Percentiles rank a stretch among this genome's conserved stretches.
These are phyloP conservation scores for Fusarium sp. DNA, from an alignment of 2,329 filamentous ascomycete genomes.

Conservation along the genomic window DNA sequence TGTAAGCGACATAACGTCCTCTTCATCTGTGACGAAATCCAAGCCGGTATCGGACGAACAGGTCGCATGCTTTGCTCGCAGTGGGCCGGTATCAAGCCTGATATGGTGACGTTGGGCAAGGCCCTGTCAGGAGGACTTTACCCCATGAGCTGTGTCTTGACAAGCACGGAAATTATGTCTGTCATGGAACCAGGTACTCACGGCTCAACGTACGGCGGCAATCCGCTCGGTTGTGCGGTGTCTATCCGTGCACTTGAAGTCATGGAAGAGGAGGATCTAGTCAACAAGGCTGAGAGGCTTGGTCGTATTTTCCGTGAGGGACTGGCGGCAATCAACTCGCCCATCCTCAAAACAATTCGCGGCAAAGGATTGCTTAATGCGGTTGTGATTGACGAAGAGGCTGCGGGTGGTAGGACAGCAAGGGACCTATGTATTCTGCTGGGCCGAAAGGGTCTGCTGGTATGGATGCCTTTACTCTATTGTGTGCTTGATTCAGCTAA, in stretches of 20 bases:
- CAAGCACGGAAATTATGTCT: slow-evolving; percentile 91
- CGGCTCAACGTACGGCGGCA: slow-evolving; percentile 96
- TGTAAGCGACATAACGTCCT: slow-evolving; percentile 97
- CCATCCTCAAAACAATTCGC: slow-evolving; percentile 83
- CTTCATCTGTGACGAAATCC: slow-evolving; percentile 97
- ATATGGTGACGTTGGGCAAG: slow-evolving; percentile 94
- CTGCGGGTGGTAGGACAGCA: no score
- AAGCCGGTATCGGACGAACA: slow-evolving; percentile 97
- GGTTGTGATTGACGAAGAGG: slow-evolving; percentile 74
- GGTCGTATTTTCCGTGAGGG: slow-evolving; percentile 87
- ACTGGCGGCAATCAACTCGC: slow-evolving; percentile 77
- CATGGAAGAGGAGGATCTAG: slow-evolving; percentile 90
- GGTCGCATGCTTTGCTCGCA: slow-evolving; percentile 93
- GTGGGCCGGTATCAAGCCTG: slow-evolving; percentile 94
- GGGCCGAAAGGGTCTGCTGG: no score
- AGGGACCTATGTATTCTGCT: no score
- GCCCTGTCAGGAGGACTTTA: slow-evolving; percentile 99
- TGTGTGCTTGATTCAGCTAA: no score
- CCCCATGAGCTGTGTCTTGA: slow-evolving; percentile 91
- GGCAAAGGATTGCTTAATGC: slow-evolving; percentile 97
- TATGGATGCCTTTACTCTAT: no score
- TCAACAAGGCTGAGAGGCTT: slow-evolving; percentile 81
- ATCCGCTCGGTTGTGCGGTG: slow-evolving; percentile 93
- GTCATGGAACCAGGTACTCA: slow-evolving; percentile 96
- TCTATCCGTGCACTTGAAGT: slow-evolving; percentile 97